Base-by-base conservation (phyloP, 805 yeast genomes). In the Ogataea trehaloabstinens region DNA sequence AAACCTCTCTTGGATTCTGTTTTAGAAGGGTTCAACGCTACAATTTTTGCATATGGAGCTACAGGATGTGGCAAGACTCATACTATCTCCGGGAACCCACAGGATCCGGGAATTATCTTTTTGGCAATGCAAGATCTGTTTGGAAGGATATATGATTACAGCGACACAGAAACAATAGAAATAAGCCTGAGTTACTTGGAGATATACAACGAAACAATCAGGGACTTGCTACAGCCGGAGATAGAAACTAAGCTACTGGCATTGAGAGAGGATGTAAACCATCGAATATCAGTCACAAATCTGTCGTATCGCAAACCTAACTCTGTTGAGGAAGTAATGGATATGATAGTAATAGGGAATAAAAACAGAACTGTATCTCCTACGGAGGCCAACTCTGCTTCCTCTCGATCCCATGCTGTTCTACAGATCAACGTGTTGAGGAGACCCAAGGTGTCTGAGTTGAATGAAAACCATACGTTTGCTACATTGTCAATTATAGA, bases 61-160 rank as follows among this genome's bases (percentile, higher is more conserved):
- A 90, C 98, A 0, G 98, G 98, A 0, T 90, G 97, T 61, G 98
- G 98, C n/a, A 90, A 90, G 57, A 90, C 97, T 0, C 88, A 84
- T 58, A 90, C 98, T 0, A 85, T 90, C 22, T 76, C 83, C 56
- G 96, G 96, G 0, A 74, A 81, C 0, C 71, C 79, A 0, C 74
- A 74, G 2, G 64, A 73, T 19, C 96, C 95, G 0, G 96, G 96
- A 0, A 75, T 90, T 11, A 83, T 88, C 0, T 85, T 81, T 51
- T 63, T 82, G 29, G 82, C 96, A 0, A 80, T 87, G 82, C 69
- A 76, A 45, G 95, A 86, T 42, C 64, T 91, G 24, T 89, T 82
- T 56, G 64, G 64, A 15, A 68, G 70, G 38, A 84, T 89, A 21
- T 83, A 79, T 11, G 67, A 64, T 2, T 51, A 77, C 33, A 55